Evolutionary conservation across 495 filamentous ascomycete species (phyloP).

Genomic region (Gamarada debralockiae): DNA sequence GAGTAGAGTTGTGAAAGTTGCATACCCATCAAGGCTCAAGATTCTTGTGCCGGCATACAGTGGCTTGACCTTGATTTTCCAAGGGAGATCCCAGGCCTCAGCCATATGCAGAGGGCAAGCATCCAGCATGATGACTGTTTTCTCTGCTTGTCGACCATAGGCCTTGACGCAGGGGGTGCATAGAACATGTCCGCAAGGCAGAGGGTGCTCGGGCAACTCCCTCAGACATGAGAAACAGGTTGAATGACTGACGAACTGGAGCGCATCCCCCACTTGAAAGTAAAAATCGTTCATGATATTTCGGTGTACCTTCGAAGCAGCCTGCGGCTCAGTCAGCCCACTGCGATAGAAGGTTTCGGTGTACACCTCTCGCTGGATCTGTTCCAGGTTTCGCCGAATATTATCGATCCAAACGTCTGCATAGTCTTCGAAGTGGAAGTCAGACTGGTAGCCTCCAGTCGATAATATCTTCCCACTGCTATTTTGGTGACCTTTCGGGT

Average conservation of each 20-base stretch:
- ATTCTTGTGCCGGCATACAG: slow-evolving; percentile 44
- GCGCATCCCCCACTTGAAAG: slow-evolving; percentile 22
- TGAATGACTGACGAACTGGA: slow-evolving; percentile 29
- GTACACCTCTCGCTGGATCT: slow-evolving; percentile 3
- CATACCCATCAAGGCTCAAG: slow-evolving; percentile 54
- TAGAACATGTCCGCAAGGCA: slow-evolving; percentile 56
- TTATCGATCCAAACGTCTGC: slow-evolving; percentile 22
- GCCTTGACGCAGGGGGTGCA: slow-evolving; percentile 39
- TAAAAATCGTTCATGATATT: slow-evolving; percentile 25
- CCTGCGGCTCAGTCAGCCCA: not conserved
- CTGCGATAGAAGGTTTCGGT: not conserved
- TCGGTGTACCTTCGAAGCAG: not conserved
- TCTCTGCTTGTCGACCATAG: slow-evolving; percentile 26
- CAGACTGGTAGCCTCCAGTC: slow-evolving; percentile 40
- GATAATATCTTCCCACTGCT: slow-evolving; percentile 42
- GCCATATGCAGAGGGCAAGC: slow-evolving; percentile 33
- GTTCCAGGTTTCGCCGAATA: not conserved
- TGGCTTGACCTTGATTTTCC: slow-evolving; percentile 39
- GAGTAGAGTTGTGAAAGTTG: slow-evolving; percentile 4
- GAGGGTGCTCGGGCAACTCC: slow-evolving; percentile 45
- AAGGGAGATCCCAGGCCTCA: slow-evolving; percentile 29
- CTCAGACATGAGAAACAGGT: slow-evolving; percentile 54
- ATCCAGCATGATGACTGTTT: slow-evolving; percentile 27
- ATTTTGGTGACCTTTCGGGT: slow-evolving; percentile 47
- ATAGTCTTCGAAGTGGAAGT: slow-evolving; percentile 35